phyloP scores from a whole-genome alignment of 805 yeast genomes.

The Kuraishia piskuri region DNA sequence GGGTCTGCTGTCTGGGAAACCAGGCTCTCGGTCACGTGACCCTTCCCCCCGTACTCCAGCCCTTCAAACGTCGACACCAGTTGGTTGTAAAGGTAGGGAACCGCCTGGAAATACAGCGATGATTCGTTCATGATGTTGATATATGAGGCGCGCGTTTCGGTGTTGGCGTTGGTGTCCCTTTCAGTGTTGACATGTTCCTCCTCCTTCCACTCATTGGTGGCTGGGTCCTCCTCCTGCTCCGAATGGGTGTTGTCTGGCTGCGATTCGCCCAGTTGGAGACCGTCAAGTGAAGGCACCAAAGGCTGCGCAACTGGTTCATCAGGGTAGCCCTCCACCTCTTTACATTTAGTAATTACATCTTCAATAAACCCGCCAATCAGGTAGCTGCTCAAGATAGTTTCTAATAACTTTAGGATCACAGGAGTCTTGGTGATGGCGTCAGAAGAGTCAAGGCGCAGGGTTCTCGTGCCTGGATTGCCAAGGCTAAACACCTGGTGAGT shows the following conservation, averaged over 20 bases:
- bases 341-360: conserved; percentile 20
- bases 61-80: conserved; percentile 14
- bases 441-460: not conserved
- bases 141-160: not conserved
- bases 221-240: too few species aligned
- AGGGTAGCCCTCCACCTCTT: conserved; percentile 27
- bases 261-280: too few species aligned
- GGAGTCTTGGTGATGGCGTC: conserved; percentile 22
- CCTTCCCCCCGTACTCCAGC: conserved; percentile 17
- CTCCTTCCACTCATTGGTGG: not conserved
- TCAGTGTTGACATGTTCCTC: not conserved
- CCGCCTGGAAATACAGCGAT: conserved; percentile 25
- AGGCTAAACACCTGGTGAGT: conserved; percentile 17
- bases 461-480: not conserved
- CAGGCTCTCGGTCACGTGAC: too few species aligned
- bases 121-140: conserved; percentile 23
- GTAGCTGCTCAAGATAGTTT: conserved; percentile 25
- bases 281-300: not conserved
- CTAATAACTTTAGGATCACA: conserved; percentile 22
- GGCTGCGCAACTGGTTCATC: too few species aligned
- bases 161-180: too few species aligned
- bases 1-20: too few species aligned
- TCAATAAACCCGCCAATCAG: conserved; percentile 26
- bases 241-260: too few species aligned
- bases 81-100: conserved; percentile 23